Evolutionary conservation across 495 filamentous ascomycete genomes (phyloP), one percentile per base, ranked within the genome.

Genomic region (Aspergillus steynii): DNA sequence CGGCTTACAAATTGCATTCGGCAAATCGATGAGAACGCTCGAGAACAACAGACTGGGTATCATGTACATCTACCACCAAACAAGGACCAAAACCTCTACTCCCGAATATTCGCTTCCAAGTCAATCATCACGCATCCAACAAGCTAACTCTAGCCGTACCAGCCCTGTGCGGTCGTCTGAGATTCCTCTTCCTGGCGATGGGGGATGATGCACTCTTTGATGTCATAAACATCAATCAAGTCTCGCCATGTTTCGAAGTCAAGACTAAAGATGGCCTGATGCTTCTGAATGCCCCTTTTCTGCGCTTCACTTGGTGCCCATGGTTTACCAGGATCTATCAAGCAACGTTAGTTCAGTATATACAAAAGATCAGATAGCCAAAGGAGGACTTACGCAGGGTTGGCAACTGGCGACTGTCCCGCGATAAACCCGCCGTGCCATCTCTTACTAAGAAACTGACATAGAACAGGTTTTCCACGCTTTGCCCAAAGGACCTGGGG

Each of bases 391-490:
- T 82, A 96, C 93, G 77, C 42, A 97, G 70, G 25, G 88, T 84
- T 37, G 92, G 92, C 26, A 95, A 71, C 2, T 79, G 80, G 25
- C 88, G 70, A 9, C 83, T 77, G 71, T 94, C 90, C 48, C 81
- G 79, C 0, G 77, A 72, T 26, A 96, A 77, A 34, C 84, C 88
- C 10, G 90, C 82, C 57, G 77, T 83, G 6, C 94, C 93, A 71
- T 99, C 96, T 56, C 88, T 86, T 58, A 97, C 92, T 58, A 99
- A 75, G 73, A 99, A 99, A 70, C 90, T 94, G 60, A 96, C 82
- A 68, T 97, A 97, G 75, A 99, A 99, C 65, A 99, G 75, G 71
- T 99, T 99, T 73, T 99, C 95, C 3, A 98, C 85, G 2, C 91
- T 97, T 75, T 99, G 96, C 0, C 93, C 92, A 67, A 98, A 99